Evolutionary conservation across 208 protist species (phyloP), one percentile per base, ranked within the genome.

Genomic region (Trypanosoma lewisi): DNA sequence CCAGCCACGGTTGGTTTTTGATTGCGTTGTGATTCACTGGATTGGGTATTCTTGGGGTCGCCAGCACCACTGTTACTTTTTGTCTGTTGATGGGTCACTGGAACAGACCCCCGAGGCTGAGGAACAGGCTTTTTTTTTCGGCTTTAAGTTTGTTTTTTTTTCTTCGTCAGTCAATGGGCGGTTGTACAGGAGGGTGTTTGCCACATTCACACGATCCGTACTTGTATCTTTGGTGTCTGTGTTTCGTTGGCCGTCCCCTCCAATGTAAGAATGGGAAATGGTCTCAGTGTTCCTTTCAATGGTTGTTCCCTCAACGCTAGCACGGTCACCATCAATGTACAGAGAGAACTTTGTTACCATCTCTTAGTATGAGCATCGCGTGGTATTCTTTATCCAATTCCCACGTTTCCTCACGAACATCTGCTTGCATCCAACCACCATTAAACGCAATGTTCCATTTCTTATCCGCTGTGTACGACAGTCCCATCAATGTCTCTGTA

Each of bases 321-420:
- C 21, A 30, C 2, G 5, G 2, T 50, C 4, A n/a, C 47, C 58
- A 44, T 64, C 25, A 47, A 64, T 21, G 36, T 64, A 64, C 2
- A 55, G 19, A 47, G 48, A 42, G 12, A 5, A n/a, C 59, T 30
- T 21, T 28, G 33, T n/a, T n/a, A n/a, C 47, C 21, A 1, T 64
- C 31, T 1, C 23, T 19, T 33, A 64, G 0, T 0, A 34, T 21
- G 2, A 64, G 4, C 14, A 16, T 34, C n/a, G 55, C 59, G 9
- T 64, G 59, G 33, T 64, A 55, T 19, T 1, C 33, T 33, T 33
- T 47, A 2, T 33, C 16, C 19, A 19, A 0, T 27, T 44, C 23
- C 33, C 33, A 48, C 9, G 19, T 28, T 17, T 5, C 3, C 39
- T 17, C 2, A 4, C 39, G 14, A 4, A 44, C 56, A 37, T 0